Percentiles rank a stretch among this genome's conserved stretches.
Conservation (phyloP, 305 asterid species). For the Fraxinus platypoda region DNA sequence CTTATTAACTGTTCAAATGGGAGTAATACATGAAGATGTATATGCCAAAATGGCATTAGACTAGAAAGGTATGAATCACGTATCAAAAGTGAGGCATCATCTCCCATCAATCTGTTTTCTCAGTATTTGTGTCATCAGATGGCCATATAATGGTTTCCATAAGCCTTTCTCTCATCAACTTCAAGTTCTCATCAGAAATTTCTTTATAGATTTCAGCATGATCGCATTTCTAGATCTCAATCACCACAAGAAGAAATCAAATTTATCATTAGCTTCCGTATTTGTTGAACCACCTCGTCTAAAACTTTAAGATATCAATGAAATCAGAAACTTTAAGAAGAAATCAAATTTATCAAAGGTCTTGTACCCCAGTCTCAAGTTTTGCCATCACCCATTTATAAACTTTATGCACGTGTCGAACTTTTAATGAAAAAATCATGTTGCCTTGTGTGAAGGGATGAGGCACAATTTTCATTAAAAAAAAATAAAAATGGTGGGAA, state of each 20-base stretch:
- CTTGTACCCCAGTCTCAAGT: background rate
- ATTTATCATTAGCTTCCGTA: background rate
- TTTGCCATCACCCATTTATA: background rate
- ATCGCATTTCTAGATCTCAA: slow-evolving; percentile 47
- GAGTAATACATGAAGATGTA: background rate
- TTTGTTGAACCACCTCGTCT: background rate
- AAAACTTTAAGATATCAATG: background rate
- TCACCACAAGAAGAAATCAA: background rate
- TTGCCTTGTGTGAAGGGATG: background rate
- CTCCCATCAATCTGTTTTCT: background rate
- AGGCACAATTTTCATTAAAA: background rate
- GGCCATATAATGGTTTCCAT: slow-evolving; percentile 65
- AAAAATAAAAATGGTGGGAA: background rate
- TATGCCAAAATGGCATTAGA: background rate
- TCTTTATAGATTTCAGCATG: slow-evolving; percentile 55
- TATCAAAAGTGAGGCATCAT: background rate
- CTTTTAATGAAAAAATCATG: background rate
- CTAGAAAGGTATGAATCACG: background rate
- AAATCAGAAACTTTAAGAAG: background rate
- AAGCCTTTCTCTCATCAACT: slow-evolving; percentile 70
- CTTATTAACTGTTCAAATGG: background rate
- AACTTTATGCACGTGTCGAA: background rate
- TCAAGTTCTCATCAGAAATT: slow-evolving; percentile 63
- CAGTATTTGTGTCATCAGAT: slow-evolving; percentile 38
- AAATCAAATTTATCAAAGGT: background rate